Evolutionary conservation across 345 rosid genomes (phyloP), one percentile per base, ranked within the genome.

Genomic region (Moricandia arvensis): DNA sequence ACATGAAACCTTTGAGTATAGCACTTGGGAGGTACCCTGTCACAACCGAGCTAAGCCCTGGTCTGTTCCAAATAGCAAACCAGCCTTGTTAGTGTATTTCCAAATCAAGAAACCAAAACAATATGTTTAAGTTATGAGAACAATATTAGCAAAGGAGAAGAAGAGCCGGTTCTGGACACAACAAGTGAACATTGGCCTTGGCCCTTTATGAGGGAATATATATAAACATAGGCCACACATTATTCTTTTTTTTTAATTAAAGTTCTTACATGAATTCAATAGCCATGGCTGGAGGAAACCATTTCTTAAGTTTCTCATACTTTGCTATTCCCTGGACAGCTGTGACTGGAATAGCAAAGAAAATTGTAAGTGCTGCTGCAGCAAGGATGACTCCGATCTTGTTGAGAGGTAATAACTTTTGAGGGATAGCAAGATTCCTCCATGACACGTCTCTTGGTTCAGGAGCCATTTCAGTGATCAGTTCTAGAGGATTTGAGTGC

Each of bases 271-370:
- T 90, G 73, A 91, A 87, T 79, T 90, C 82, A 59, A 90, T 64
- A 7, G 87, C 93, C 85, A 80, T 86, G 81, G 89, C 91, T 16
- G 95, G 96, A 70, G 95, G 97, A 75, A 94, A 90, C 95, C 97
- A 87, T 81, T 85, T 87, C 85, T 84, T 89, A 24, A 94, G 83
- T 75, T 90, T 94, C 84, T 94, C 97, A 66, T 83, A 85, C 71
- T 83, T 89, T 57, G 93, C 97, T 15, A 94, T 90, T 79, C 98
- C 97, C 79, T 91, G 98, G 74, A 94, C 97, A 62, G 97, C 96
- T 58, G 97, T 85, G 63, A 90, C 97, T 5, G 93, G 96, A 81
- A 89, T 85, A 66, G 96, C 91, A 79, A 94, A 90, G 88, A 94
- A 94, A 66, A 90, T 62, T 16, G 95, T 89, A 34, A 89, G 93